phyloP scores from a whole-genome alignment of 2,329 filamentous ascomycete genomes.

The Colletotrichum shisoi region DNA sequence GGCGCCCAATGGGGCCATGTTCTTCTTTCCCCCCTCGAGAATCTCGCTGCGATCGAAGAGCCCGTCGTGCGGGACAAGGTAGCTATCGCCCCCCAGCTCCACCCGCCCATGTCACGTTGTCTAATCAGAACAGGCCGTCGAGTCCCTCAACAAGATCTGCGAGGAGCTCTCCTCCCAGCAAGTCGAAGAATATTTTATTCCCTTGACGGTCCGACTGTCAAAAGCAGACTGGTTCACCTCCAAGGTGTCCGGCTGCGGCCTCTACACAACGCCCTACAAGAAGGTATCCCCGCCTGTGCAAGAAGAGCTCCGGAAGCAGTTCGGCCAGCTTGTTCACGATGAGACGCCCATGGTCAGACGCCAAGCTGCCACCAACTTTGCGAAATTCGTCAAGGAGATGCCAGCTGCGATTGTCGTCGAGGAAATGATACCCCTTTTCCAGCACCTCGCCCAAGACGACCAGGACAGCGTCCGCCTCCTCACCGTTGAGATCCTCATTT shows the following conservation, averaged over 20 bases:
- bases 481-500: slow-evolving; percentile 95
- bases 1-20: slow-evolving; percentile 94
- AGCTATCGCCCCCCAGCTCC: slow-evolving; percentile 40
- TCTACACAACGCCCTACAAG: slow-evolving; percentile 92
- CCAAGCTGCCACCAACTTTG: slow-evolving; percentile 93
- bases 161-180: slow-evolving; percentile 87
- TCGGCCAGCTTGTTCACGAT: slow-evolving; percentile 91
- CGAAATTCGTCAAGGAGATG: slow-evolving; percentile 98
- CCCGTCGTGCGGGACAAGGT: slow-evolving; percentile 98
- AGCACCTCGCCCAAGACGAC: slow-evolving; percentile 94
- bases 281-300: slow-evolving; percentile 89
- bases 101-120: slow-evolving; percentile 26
- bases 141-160: slow-evolving; percentile 99
- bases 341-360: slow-evolving; percentile 99
- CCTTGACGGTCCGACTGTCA: slow-evolving; percentile 90
- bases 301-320: slow-evolving; percentile 90
- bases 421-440: slow-evolving; percentile 99
- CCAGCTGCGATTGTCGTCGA: slow-evolving; percentile 88
- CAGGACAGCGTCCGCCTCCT: slow-evolving; percentile 96
- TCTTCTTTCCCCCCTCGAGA: slow-evolving; percentile 94
- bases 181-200: slow-evolving; percentile 97
- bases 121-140: slow-evolving; percentile 75
- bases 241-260: slow-evolving; percentile 95
- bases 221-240: slow-evolving; percentile 99
- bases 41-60: slow-evolving; percentile 97